Evolutionary conservation across 768 basidiomycete species (phyloP).

Genomic region (Paxillus ammoniavirescens): DNA sequence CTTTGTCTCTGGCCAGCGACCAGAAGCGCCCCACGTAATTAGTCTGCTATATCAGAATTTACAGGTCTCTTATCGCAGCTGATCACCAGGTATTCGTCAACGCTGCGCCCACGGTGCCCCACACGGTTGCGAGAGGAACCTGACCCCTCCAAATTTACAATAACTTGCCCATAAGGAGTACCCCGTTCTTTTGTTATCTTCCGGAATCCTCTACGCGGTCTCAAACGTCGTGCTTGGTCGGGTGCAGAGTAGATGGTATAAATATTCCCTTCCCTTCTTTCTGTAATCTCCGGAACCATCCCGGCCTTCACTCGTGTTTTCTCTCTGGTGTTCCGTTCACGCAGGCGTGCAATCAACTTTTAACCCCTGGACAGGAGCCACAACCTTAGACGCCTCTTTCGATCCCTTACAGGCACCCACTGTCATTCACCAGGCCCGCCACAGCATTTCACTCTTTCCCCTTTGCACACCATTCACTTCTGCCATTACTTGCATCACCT

Average conservation of each 20-base stretch:
- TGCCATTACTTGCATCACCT: background rate
- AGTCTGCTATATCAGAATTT: background rate
- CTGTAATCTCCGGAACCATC: conserved; percentile 15
- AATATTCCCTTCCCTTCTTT: conserved; percentile 4
- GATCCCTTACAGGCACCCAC: background rate
- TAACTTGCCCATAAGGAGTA: conserved; percentile 7
- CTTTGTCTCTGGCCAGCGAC: conserved; percentile 8
- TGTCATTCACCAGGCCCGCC: background rate
- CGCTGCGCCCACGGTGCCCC: background rate
- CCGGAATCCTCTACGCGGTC: background rate
- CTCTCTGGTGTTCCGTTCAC: conserved; percentile 10
- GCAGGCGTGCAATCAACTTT: conserved; percentile 10
- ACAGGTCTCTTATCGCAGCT: background rate
- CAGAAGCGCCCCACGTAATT: conserved; percentile 2
- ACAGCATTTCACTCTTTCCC: conserved; percentile 3
- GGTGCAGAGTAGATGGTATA: conserved; percentile 16
- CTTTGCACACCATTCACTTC: background rate
- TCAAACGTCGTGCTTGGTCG: background rate
- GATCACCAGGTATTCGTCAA: background rate
- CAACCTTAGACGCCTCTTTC: background rate
- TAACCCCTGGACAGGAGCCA: conserved; percentile 1
- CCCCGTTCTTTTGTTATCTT: conserved; percentile 6
- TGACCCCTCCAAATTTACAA: conserved; percentile 7
- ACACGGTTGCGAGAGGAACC: background rate
- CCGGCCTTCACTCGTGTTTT: background rate